Base-by-base conservation (phyloP, 345 rosid genomes). In the Brassica juncea region DNA sequence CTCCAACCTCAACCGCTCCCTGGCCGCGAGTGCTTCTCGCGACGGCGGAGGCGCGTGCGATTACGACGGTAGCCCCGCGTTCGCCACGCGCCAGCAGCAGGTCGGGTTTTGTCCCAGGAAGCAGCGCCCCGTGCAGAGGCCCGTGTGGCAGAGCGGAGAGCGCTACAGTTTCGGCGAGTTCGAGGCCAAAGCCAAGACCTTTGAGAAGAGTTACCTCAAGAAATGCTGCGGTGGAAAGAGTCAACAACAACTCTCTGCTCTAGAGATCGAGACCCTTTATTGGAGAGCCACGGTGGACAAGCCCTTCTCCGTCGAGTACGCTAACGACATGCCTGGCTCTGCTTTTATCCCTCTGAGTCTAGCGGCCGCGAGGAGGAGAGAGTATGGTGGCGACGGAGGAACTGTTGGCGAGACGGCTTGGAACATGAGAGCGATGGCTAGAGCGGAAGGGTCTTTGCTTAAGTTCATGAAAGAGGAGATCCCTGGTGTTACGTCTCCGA, bases 41-140 rank as follows among this genome's bases (percentile, higher is more conserved):
- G 83, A 80, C 16, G 68, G 59, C 27, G 73, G 25, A 23, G 25
- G 49, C 8, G 66, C 52, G 16, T 75, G 78, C 10, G 79, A 70
- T 47, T 82, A 81, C 10, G 89, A 85, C 67, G 84, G 89, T 6
- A 68, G 81, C 23, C 97, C 97, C 68, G 89, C 99, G 86, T 95
- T 92, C 87, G 89, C 99, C 57, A 95, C 99, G 35, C 93, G 99
- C 2, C 97, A 91, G 85, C 99, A 95, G 86, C 99, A 95, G 95
- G 90, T 95, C 90, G 99, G 99, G 15, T 94, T 94, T 84, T 92
- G 95, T 84, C 97, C 99, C 11, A 81, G 97, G 59, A 94, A 86
- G 76, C 92, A 89, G 32, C 87, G 99, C 8, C 99, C 99, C 0
- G 94, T 92, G 30, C 88, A 86, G 87, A 92, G 88, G 68, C 91